Base-by-base conservation (phyloP, 129 eudicot species). In the Pseudognaphalium luteoalbum region DNA sequence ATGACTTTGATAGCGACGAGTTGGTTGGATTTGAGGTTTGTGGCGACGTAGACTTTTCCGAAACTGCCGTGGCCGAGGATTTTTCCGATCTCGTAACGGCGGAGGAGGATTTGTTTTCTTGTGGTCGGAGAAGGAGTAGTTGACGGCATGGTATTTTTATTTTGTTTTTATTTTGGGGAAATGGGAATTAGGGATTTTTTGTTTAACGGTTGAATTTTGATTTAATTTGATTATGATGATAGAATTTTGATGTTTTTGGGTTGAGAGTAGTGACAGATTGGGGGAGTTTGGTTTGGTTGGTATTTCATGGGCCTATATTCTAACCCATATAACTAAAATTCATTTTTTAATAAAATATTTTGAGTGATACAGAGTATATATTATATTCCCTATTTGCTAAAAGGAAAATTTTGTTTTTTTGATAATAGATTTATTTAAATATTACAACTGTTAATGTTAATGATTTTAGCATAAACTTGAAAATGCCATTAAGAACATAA, bases 201-300 rank as follows among this genome's bases (percentile, higher is more conserved):
- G 59, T 17, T 52, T 17, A 52, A 52, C 59, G 59, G 22, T 52
- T 52, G 9, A 17, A 52, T 52, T 47, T 28, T 22, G 11, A 19
- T 59, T 73, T 21, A 58, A 20, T 66, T 57, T 25, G 28, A 25
- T 25, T 25, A 25, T 25, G 28, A 60, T 39, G 29, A 34, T 20
- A n/a, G 77, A 73, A 56, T 59, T 60, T 61, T 1, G 11, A 20
- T 22, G 32, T 61, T 70, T 74, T 39, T 74, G 70, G 42, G 75
- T 28, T 62, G 44, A 39, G 44, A 39, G 11, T 39, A 39, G 44
- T 11, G 11, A 39, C 44, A 39, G 44, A 39, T 39, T 39, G 44
- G 44, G 11, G 58, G 73, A 11, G 28, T 28, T 62, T 44, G 2
- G 28, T 28, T 62, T 44, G 2, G 44, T 63, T 44, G 71, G 78